Conservation (phyloP, 768 basidiomycete species). For the Mycena latifolia region DNA sequence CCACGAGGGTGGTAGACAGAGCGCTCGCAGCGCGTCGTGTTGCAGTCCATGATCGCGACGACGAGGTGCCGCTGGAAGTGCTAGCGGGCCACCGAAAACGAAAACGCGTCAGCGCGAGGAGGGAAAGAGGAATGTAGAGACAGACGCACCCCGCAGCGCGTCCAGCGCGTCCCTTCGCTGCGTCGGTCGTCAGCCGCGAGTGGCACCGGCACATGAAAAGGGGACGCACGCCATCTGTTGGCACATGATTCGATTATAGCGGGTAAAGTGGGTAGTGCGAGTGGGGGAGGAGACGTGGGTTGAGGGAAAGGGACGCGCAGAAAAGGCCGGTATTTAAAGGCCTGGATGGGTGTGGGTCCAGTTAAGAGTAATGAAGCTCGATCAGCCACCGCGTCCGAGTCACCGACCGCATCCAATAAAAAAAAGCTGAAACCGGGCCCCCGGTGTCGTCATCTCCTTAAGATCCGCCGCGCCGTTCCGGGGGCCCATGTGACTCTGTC, state of each 20-base stretch:
- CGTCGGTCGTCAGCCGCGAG: neutral
- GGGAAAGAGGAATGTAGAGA: neutral
- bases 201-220: constrained; percentile 8
- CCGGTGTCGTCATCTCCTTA: constrained; percentile 23
- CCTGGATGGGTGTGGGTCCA: constrained; percentile 23
- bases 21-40: constrained; percentile 70
- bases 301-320: neutral
- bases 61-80: constrained; percentile 86
- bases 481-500: constrained; percentile 1
- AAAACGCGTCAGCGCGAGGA: constrained; percentile 3
- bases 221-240: constrained; percentile 78
- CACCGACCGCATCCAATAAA: constrained; percentile 17
- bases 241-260: constrained; percentile 64
- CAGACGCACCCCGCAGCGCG: constrained; percentile 71
- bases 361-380: neutral
- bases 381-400: constrained; percentile 21
- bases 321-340: constrained; percentile 26
- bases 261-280: neutral
- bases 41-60: constrained; percentile 82
- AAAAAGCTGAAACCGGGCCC: constrained; percentile 9
- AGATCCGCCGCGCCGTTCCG: constrained; percentile 8
- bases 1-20: constrained; percentile 69
- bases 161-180: constrained; percentile 85
- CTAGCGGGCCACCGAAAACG: constrained; percentile 51
- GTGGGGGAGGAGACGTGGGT: neutral